Conservation (phyloP, 176 grass and related monocot species). For the Hyparrhenia diplandra region DNA sequence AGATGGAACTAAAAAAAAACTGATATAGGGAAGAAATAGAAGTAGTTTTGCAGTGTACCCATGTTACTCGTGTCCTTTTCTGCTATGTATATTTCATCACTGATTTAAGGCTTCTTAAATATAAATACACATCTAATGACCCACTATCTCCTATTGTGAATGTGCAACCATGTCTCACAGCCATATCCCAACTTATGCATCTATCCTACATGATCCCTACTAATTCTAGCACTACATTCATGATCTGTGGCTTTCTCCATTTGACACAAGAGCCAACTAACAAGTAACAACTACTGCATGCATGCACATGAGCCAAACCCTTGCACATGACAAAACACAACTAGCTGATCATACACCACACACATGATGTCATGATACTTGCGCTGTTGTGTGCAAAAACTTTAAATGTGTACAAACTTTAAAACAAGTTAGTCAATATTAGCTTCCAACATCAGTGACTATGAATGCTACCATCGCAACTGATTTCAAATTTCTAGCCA, state of each 20-base stretch:
- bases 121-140: not conserved
- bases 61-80: not conserved
- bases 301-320: not conserved
- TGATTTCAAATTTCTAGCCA: constrained; percentile 15
- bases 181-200: not conserved
- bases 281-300: not conserved
- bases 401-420: not conserved
- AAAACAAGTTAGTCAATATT: not conserved
- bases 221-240: not conserved
- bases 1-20: not conserved
- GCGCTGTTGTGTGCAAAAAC: not conserved
- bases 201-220: not conserved
- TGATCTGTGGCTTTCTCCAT: not conserved
- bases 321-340: not conserved
- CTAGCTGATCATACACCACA: not conserved
- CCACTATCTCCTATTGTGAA: not conserved
- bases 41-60: not conserved
- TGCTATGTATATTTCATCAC: not conserved
- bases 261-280: not conserved
- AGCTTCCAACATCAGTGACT: not conserved
- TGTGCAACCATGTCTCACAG: not conserved
- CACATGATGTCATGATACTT: not conserved
- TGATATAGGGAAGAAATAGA: not conserved
- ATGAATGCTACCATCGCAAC: not conserved
- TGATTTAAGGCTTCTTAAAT: not conserved